These are phyloP conservation scores for Camelina neglecta DNA, from an alignment of 345 rosid genomes.

Conservation along the genomic window DNA sequence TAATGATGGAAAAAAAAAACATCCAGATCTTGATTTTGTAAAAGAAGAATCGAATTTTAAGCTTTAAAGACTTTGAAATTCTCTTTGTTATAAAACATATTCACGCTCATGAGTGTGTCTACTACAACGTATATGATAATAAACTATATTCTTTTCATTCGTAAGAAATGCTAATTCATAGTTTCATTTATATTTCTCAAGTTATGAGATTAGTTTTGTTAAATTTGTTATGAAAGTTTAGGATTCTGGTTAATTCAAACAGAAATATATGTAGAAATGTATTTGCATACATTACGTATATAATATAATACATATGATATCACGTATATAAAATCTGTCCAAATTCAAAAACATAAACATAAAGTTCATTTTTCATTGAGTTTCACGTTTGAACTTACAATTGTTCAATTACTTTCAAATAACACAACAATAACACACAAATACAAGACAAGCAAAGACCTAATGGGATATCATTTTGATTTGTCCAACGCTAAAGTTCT, in stretches of 20 bases:
- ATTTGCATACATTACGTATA: too few species aligned
- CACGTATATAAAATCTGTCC: too few species aligned
- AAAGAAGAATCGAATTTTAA: conserved; percentile 26
- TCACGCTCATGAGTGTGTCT: neutral
- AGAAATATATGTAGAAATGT: too few species aligned
- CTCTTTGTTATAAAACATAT: neutral
- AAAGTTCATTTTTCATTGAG: neutral
- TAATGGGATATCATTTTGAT: conserved; percentile 18
- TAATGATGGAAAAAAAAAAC: conserved; percentile 5
- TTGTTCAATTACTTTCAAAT: neutral
- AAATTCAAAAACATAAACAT: too few species aligned
- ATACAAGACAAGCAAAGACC: conserved; percentile 6
- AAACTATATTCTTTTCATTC: neutral
- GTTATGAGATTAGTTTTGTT: too few species aligned
- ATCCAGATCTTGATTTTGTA: conserved; percentile 9
- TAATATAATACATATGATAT: too few species aligned
- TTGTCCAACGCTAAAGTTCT: conserved; percentile 32
- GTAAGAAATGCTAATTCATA: neutral
- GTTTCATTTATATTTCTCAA: too few species aligned
- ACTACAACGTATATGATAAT: neutral
- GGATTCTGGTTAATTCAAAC: too few species aligned
- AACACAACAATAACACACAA: neutral
- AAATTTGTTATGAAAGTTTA: too few species aligned
- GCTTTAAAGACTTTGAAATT: conserved; percentile 29
- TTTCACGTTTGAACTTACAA: conserved; percentile 18